These are phyloP conservation scores for Phytopythium aichiense DNA, from an alignment of 352 stramenopile genomes.

Conservation along the genomic window DNA sequence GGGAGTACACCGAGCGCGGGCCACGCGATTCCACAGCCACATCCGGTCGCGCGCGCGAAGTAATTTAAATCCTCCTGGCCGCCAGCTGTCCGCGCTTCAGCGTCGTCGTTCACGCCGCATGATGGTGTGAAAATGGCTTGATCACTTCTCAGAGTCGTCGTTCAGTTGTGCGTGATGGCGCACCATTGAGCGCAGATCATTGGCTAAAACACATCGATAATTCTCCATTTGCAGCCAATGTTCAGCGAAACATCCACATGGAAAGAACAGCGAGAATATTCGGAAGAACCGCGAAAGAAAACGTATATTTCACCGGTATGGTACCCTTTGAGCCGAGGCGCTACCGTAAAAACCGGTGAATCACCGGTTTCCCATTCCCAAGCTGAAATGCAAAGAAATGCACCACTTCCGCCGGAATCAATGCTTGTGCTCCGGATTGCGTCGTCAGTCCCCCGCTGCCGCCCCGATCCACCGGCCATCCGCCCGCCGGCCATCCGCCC, in stretches of 20 bases:
- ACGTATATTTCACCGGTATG: no score
- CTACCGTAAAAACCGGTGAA: no score
- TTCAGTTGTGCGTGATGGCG: background rate
- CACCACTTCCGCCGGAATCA: background rate
- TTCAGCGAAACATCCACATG: no score
- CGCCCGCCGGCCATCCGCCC: no score
- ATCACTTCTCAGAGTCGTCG: background rate
- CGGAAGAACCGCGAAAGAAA: no score
- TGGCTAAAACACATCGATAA: no score
- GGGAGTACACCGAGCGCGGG: no score
- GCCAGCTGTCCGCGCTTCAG: background rate
- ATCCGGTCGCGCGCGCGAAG: background rate
- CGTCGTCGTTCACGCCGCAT: background rate
- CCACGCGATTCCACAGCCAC: background rate
- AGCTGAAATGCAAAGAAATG: background rate
- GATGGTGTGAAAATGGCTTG: background rate
- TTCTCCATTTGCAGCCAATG: no score
- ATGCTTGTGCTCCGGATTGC: constrained; percentile 1
- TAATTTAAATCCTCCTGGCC: background rate
- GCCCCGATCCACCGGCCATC: background rate
- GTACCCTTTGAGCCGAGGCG: no score
- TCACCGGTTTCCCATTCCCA: no score
- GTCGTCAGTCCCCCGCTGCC: background rate
- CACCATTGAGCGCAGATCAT: no score
- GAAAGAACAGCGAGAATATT: no score